A percentile compares a stretch with the other conserved stretches of the same genome.
Conservation (phyloP, 2,329 filamentous ascomycete species). For the Ascochyta koolunga region DNA sequence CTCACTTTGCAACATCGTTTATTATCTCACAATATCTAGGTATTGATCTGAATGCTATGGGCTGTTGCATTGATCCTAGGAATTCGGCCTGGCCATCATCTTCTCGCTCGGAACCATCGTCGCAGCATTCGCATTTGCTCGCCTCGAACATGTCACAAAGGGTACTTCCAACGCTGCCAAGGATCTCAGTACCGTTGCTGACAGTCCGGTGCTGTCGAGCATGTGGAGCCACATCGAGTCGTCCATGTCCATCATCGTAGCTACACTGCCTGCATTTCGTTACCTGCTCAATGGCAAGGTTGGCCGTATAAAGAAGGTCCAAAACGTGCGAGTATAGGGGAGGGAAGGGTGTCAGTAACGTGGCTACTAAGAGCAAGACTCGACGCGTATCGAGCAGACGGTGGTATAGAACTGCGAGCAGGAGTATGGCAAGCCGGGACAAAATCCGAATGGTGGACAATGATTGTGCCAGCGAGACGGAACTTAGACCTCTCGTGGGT, state of each 20-base stretch:
- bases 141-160: conserved; percentile 22
- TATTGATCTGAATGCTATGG: not conserved
- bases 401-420: not conserved
- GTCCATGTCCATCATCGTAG: conserved; percentile 9
- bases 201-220: conserved; percentile 5
- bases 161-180: not conserved
- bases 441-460: not conserved
- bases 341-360: not conserved
- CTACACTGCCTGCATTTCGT: conserved; percentile 10
- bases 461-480: conserved; percentile 4
- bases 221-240: conserved; percentile 17
- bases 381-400: not conserved
- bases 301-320: not conserved
- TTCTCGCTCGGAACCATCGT: conserved; percentile 34
- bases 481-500: not conserved
- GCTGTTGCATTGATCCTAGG: conserved; percentile 15
- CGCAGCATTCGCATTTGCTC: conserved; percentile 23
- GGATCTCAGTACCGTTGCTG: not conserved
- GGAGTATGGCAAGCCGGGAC: not conserved
- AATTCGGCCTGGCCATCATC: conserved; percentile 32
- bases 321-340: not conserved
- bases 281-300: conserved; percentile 1
- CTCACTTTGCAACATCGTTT: not conserved
- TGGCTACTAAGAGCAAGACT: not conserved
- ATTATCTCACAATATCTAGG: not conserved